Conservation (phyloP, 257 asterid species). For the Striga asiatica region DNA sequence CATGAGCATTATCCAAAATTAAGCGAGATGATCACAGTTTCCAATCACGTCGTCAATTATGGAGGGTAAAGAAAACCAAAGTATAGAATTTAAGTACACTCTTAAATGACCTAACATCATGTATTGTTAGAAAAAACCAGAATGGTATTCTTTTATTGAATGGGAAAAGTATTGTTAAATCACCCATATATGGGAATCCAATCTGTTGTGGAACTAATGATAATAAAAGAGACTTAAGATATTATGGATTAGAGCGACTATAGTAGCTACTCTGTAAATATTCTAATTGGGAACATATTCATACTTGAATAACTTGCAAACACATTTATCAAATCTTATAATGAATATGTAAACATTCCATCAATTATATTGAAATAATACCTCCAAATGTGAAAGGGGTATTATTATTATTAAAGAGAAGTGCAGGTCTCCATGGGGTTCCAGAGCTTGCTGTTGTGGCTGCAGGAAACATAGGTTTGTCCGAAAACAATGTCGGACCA, state of each 20-base stretch:
- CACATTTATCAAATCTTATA: neutral
- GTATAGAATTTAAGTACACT: constrained; percentile 3
- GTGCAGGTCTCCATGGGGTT: constrained; percentile 36
- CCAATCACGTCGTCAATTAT: constrained; percentile 4
- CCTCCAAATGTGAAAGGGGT: constrained; percentile 45
- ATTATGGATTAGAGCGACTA: too few relatives aligned
- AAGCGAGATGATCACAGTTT: neutral
- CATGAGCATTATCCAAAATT: constrained; percentile 1
- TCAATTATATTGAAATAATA: constrained; percentile 10
- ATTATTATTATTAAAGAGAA: constrained; percentile 22
- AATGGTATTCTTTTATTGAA: neutral
- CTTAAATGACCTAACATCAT: neutral
- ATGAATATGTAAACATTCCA: too few relatives aligned
- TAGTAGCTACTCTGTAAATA: too few relatives aligned
- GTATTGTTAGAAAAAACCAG: neutral
- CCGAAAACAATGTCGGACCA: constrained; percentile 18
- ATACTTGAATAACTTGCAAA: too few relatives aligned
- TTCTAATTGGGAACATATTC: too few relatives aligned
- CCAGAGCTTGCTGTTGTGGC: constrained; percentile 31
- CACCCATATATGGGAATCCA: neutral
- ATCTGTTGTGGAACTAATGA: neutral
- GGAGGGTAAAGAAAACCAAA: constrained; percentile 2
- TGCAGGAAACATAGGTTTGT: constrained; percentile 29
- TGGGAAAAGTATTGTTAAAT: neutral
- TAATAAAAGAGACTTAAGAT: neutral